These are phyloP conservation scores for Pythium oligandrum DNA, from an alignment of 352 stramenopile species.

Conservation along the genomic window DNA sequence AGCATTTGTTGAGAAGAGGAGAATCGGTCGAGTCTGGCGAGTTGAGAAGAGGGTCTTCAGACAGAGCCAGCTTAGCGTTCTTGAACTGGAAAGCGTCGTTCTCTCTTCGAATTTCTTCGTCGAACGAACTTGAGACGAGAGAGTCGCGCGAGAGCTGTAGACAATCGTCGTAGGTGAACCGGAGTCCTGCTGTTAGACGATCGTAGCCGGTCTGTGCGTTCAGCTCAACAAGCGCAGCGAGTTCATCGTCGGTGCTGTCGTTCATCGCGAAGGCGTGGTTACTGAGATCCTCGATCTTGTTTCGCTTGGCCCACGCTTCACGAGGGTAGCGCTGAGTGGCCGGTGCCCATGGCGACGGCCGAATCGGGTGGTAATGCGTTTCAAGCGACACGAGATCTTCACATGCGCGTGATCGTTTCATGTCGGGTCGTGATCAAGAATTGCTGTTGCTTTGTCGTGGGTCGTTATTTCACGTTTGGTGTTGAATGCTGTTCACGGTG, in stretches of 20 bases:
- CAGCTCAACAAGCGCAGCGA: conserved; percentile 1
- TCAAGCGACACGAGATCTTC: conserved; percentile 60
- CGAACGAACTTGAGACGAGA: neutral
- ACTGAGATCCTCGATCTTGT: conserved; percentile 14
- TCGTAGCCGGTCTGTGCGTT: conserved; percentile 4
- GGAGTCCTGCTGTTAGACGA: conserved; percentile 1
- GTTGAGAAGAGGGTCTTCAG: conserved; percentile 26
- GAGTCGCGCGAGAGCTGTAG: too few relatives aligned
- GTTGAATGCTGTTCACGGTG: neutral
- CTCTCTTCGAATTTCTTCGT: conserved; percentile 11
- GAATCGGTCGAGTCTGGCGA: conserved; percentile 29
- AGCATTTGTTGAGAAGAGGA: conserved; percentile 20
- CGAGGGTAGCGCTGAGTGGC: conserved; percentile 4
- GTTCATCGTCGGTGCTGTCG: conserved; percentile 1
- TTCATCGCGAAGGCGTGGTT: conserved; percentile 5
- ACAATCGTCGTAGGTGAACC: neutral
- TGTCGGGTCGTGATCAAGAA: conserved; percentile 9
- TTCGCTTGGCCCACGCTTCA: conserved; percentile 19
- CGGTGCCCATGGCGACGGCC: conserved; percentile 2
- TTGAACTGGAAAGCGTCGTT: conserved; percentile 17
- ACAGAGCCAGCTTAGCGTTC: conserved; percentile 4
- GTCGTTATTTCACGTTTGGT: conserved; percentile 2
- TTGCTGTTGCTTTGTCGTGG: conserved; percentile 3
- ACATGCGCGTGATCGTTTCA: conserved; percentile 72
- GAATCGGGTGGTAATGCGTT: conserved; percentile 12